Conservation (phyloP, 306 rosid species). For the Pachyrhizus erosus region DNA sequence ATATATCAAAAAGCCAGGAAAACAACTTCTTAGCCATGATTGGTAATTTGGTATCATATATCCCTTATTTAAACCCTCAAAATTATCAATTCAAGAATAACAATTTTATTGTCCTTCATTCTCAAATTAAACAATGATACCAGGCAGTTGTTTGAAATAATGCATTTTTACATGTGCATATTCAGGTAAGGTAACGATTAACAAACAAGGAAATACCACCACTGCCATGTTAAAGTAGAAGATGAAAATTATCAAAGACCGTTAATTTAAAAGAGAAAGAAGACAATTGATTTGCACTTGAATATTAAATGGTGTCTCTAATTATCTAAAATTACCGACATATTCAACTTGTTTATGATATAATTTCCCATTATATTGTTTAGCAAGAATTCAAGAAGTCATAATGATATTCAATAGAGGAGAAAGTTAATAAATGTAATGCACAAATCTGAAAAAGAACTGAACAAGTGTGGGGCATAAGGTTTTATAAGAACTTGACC, state of each 20-base stretch:
- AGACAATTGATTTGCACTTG: not conserved
- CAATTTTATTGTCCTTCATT: not conserved
- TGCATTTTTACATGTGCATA: not conserved
- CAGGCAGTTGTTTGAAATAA: conserved; percentile 9
- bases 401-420: not conserved
- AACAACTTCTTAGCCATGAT: no score
- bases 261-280: not conserved
- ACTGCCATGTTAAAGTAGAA: not conserved
- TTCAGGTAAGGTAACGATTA: not conserved
- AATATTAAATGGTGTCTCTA: conserved; percentile 18
- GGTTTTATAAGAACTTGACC: conserved; percentile 58
- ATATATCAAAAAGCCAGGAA: no score
- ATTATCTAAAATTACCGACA: not conserved
- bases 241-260: not conserved
- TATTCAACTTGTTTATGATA: conserved; percentile 16
- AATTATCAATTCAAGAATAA: not conserved
- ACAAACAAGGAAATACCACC: not conserved
- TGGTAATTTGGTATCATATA: not conserved
- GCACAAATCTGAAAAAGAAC: conserved; percentile 21
- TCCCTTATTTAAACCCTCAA: not conserved
- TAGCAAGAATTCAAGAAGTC: conserved; percentile 30
- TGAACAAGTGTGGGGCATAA: not conserved
- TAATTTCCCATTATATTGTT: not conserved
- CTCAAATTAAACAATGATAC: conserved; percentile 9
- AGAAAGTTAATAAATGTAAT: conserved; percentile 6